Evolutionary conservation across 169 alveolate species (phyloP), one percentile per base, ranked within the genome.

Genomic region (Babesia bovis): DNA sequence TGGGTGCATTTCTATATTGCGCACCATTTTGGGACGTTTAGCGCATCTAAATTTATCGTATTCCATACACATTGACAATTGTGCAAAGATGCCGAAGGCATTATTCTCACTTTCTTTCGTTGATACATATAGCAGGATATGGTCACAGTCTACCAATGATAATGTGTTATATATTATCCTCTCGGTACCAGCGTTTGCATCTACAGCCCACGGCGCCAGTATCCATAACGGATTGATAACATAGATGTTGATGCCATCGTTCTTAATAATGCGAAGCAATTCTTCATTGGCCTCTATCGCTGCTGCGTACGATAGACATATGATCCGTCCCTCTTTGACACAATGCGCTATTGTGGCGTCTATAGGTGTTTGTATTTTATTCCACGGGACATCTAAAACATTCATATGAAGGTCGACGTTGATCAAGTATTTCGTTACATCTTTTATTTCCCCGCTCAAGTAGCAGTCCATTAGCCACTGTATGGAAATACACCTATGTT

Each of bases 151-250:
- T 0, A 77, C 67, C 38, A 77, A 67, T 13, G 85, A 66, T 12
- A 77, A n/a, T 28, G 49, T 77, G 40, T 77, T 77, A 59, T 77
- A 77, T 51, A 77, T 42, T 25, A 21, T 66, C 57, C 76, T 30
- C 50, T 71, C 82, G 4, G 65, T 56, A n/a, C 26, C 28, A 25
- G 66, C 30, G 23, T 36, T 17, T 3, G 28, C 45, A 9, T 77
- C 81, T 26, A 67, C 42, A 10, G 85, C 45, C 85, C 85, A 77
- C 3, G 85, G 85, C 4, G 85, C 85, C n/a, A 77, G 58, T 26
- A 77, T 36, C 61, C 66, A 57, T 10, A 77, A 25, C 26, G 85
- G 85, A 38, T 77, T 77, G 19, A 77, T 71, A 9, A 77, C 75
- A 41, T 77, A 51, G 28, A 55, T 61, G 17, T 66, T 66, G 9